Evolutionary conservation across 23 red algal genomes (phyloP), one percentile per base, ranked within the genome.

Genomic region (Gracilaria gracilis): DNA sequence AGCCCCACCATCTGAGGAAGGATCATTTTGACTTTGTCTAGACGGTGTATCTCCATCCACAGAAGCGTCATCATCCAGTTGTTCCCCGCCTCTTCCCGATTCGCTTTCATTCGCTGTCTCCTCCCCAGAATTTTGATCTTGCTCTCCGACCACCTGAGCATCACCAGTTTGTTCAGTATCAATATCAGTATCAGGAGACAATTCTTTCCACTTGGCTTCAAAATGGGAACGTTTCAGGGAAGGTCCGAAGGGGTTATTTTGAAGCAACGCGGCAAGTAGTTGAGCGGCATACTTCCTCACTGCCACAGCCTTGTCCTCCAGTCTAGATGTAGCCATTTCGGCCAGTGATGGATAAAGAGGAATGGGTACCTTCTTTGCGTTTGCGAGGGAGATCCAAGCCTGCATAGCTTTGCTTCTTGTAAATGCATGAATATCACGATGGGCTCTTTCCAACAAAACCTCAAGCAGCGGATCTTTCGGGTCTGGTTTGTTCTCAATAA

Each of bases 371-470:
- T 24, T 39, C 25, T 67, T 81, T 12, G 54, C 72, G 50, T 95
- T 81, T 9, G 72, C 72, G 20, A 98, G 55, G 11, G 36, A 31
- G 54, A 85, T 79, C 96, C 91, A 95, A 9, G 74, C 80, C 32
- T 98, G 96, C 35, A 98, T 80, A 5, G 92, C 89, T 28, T 91
- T 90, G 55, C 83, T 85, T 32, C 96, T 59, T 27, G 87, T 86
- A 65, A 98, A 98, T n/a, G 96, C 84, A 72, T 95, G 81, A 58
- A 93, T 67, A 69, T 98, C 96, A 23, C 83, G 57, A 65, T 66
- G 86, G 6, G 86, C 86, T 28, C 95, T 79, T 12, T 93, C 34
- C 31, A 96, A 15, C 36, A 96, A 82, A 29, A 96, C 78, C 11
- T 96, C 33, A 29, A 91, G 64, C 20, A 96, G 77, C 27, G 88